Evolutionary conservation across 148 eudicot species (phyloP), one percentile per base, ranked within the genome.

Genomic region (Spergularia marina): DNA sequence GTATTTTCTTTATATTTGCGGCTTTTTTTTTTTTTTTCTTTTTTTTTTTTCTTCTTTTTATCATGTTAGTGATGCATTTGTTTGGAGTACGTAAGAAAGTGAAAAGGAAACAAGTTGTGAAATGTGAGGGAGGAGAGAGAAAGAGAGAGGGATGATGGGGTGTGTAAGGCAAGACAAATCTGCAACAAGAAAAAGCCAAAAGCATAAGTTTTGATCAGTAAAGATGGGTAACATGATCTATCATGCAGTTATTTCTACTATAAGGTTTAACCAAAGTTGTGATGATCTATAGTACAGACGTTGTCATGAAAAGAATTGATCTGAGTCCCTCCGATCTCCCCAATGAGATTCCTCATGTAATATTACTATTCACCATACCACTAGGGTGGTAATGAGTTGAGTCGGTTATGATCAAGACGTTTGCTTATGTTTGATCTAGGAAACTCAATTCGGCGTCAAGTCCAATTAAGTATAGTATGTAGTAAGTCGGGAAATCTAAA

Each of bases 91-190:
- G 72, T 34, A 65, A n/a, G 69, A 72, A 76, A 77, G 80, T 71
- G 79, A 76, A 71, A 64, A 71, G 25, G 74, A 36, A n/a, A 56
- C 6, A 36, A 63, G 44, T 15, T 60, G 73, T 39, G 55, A 57
- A 66, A 62, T 44, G 52, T 6, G 78, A 18, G 18, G 54, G 73
- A 40, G 25, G 54, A 52, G 83, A 18, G 60, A 53, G 78, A 60
- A 9, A 74, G 54, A 51, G 18, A 60, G 70, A 70, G 7, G 41
- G 59, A 6, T 41, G 44, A 23, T 23, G 74, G 56, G 75, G 53
- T 59, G 64, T 77, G 40, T 34, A 52, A 77, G 80, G 70, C 70
- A 71, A 77, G 80, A 78, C 80, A 76, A 76, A 80, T 66, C 64
- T 81, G 21, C 34, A 72, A 49, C 51, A 5, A 59, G 12, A 63